Evolutionary conservation across 176 grass and related monocot genomes (phyloP).

Genomic region (Hsuehochloa calcarea): DNA sequence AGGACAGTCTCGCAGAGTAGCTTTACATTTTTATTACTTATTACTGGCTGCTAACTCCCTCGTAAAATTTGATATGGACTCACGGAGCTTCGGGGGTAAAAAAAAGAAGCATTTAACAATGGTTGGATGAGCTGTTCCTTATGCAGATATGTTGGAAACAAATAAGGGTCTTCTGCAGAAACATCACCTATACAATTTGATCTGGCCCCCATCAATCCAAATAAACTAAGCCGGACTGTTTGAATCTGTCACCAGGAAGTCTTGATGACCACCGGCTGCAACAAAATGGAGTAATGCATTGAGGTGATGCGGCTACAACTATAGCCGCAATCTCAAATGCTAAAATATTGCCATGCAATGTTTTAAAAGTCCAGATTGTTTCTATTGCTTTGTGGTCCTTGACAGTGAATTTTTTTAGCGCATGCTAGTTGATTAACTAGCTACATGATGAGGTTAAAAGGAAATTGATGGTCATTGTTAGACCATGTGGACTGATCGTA

Average conservation of each 20-base stretch:
- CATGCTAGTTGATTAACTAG: not conserved
- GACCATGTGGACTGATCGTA: no score
- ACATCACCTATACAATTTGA: not conserved
- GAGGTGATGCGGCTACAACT: constrained; percentile 33
- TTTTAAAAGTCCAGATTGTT: constrained; percentile 1
- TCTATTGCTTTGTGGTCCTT: not conserved
- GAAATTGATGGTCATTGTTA: not conserved
- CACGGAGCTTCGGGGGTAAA: not conserved
- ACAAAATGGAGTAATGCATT: constrained; percentile 2
- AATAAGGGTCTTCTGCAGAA: not conserved
- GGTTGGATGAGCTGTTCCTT: not conserved
- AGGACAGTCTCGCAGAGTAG: not conserved
- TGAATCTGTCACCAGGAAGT: constrained; percentile 22
- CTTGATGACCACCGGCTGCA: not conserved
- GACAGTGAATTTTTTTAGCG: not conserved
- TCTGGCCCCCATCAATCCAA: constrained; percentile 8
- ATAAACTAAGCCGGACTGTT: constrained; percentile 28
- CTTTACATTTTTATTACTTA: not conserved
- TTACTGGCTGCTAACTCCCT: not conserved
- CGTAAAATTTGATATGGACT: not conserved
- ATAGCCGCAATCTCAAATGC: constrained; percentile 28
- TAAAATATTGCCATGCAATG: constrained; percentile 26
- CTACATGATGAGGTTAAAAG: not conserved
- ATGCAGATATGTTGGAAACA: not conserved
- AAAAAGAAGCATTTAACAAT: not conserved